phyloP scores from a whole-genome alignment of 306 rosid species.

The Nissolia schottii region DNA sequence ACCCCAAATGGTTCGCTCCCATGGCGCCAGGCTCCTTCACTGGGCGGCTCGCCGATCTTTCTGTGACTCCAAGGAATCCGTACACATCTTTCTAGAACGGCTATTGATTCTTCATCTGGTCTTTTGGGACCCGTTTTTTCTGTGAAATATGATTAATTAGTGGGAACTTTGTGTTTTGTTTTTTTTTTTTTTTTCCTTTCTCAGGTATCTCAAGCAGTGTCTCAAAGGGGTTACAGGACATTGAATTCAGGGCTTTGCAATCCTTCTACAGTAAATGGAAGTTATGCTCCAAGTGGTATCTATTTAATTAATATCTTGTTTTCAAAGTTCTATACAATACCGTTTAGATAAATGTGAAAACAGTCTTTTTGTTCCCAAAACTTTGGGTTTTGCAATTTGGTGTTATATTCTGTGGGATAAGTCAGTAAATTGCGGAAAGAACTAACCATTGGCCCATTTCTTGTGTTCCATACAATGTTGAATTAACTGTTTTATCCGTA shows the following conservation, averaged over 20 bases:
- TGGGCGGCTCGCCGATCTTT: constrained; percentile 57
- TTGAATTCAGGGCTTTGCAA: constrained; percentile 44
- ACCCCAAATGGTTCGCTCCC: constrained; percentile 70
- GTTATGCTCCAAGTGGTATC: constrained; percentile 41
- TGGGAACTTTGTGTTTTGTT: too few relatives aligned
- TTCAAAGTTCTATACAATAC: neutral
- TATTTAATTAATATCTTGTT: neutral
- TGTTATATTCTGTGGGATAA: neutral
- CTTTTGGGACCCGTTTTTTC: neutral
- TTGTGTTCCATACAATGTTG: neutral
- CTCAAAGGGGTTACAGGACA: constrained; percentile 41
- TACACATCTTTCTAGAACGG: neutral
- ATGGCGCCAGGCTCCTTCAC: constrained; percentile 47
- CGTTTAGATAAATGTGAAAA: neutral
- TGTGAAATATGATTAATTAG: neutral
- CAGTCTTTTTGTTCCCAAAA: neutral
- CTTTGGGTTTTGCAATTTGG: constrained; percentile 5
- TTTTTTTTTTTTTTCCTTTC: constrained; percentile 2
- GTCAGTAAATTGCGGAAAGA: neutral
- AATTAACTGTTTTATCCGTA: neutral
- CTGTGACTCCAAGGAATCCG: constrained; percentile 23
- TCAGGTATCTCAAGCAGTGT: constrained; percentile 48
- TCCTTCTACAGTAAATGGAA: constrained; percentile 36
- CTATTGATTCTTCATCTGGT: neutral
- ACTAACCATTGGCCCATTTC: neutral